These are phyloP conservation scores for Sambucus nigra DNA, from an alignment of 129 eudicot species.

Conservation along the genomic window DNA sequence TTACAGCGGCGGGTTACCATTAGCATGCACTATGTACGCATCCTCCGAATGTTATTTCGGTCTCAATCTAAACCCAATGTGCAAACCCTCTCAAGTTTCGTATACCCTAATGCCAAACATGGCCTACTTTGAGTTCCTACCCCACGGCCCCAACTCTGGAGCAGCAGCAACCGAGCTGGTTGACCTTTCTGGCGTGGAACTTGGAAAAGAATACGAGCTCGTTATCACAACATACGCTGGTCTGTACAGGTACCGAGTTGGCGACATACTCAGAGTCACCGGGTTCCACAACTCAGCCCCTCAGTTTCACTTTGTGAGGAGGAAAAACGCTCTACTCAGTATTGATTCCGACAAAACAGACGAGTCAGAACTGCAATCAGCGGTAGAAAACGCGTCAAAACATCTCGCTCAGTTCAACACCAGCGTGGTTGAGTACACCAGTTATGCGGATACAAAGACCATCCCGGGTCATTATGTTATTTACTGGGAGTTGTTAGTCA, in stretches of 20 bases:
- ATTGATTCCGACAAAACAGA: conserved; percentile 92
- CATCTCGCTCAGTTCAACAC: conserved; percentile 34
- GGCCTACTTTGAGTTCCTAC: conserved; percentile 92
- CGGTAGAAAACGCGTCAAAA: conserved; percentile 63
- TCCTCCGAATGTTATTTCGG: conserved; percentile 94
- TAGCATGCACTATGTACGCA: conserved; percentile 91
- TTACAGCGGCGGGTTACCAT: conserved; percentile 76
- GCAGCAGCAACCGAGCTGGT: conserved; percentile 35
- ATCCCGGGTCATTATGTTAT: conserved; percentile 91
- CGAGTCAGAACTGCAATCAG: conserved; percentile 77
- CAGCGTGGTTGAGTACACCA: conserved; percentile 80
- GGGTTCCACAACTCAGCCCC: conserved; percentile 95
- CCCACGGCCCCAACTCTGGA: conserved; percentile 39
- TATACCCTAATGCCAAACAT: conserved; percentile 98
- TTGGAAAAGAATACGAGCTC: conserved; percentile 85
- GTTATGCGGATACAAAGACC: conserved; percentile 68
- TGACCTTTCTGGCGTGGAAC: conserved; percentile 69
- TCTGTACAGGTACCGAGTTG: conserved; percentile 74
- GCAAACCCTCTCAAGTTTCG: conserved; percentile 72
- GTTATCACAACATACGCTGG: conserved; percentile 96
- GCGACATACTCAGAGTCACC: conserved; percentile 90
- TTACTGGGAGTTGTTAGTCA: conserved; percentile 69
- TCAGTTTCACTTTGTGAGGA: conserved; percentile 72
- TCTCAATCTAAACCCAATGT: conserved; percentile 87
- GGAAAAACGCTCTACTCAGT: conserved; percentile 71